Evolutionary conservation across 768 basidiomycete species (phyloP).

Genomic region (Pleurotus sapidus): DNA sequence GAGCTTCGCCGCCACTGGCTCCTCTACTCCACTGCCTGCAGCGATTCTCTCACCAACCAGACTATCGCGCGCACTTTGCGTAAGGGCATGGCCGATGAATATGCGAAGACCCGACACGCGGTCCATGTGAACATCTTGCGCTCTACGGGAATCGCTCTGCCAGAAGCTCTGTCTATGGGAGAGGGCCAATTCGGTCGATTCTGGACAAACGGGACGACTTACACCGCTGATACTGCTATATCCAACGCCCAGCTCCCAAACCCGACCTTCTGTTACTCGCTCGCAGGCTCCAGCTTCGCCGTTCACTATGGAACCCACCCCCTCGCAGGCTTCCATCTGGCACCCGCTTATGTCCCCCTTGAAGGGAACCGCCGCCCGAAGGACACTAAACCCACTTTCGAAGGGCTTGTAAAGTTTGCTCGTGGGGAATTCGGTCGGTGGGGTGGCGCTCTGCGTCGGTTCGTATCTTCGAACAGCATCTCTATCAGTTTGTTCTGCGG

Average conservation of each 20-base stretch:
- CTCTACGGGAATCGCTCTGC: neutral
- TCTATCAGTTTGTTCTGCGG: slow-evolving; percentile 24
- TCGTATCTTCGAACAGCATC: slow-evolving; percentile 10
- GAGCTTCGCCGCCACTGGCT: slow-evolving; percentile 29
- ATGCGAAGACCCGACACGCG: neutral
- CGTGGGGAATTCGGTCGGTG: slow-evolving; percentile 23
- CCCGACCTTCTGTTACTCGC: slow-evolving; percentile 31
- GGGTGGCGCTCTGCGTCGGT: slow-evolving; percentile 22
- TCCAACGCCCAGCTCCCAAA: slow-evolving; percentile 24
- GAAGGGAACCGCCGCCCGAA: neutral
- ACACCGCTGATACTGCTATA: slow-evolving; percentile 11
- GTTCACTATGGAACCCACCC: slow-evolving; percentile 34
- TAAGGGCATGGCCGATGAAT: neutral
- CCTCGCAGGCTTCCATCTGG: slow-evolving; percentile 28
- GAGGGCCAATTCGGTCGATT: slow-evolving; percentile 13
- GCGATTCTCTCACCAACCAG: neutral
- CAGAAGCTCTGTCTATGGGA: neutral
- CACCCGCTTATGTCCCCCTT: slow-evolving; percentile 16
- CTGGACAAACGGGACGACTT: slow-evolving; percentile 31
- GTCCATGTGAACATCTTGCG: neutral
- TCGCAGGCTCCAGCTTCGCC: slow-evolving; percentile 24
- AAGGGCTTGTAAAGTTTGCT: slow-evolving; percentile 18
- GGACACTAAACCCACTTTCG: neutral
- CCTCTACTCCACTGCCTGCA: slow-evolving; percentile 17
- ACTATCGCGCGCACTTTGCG: neutral